phyloP scores from a whole-genome alignment of 2,329 filamentous ascomycete genomes.

The Cladosporium colombiae region DNA sequence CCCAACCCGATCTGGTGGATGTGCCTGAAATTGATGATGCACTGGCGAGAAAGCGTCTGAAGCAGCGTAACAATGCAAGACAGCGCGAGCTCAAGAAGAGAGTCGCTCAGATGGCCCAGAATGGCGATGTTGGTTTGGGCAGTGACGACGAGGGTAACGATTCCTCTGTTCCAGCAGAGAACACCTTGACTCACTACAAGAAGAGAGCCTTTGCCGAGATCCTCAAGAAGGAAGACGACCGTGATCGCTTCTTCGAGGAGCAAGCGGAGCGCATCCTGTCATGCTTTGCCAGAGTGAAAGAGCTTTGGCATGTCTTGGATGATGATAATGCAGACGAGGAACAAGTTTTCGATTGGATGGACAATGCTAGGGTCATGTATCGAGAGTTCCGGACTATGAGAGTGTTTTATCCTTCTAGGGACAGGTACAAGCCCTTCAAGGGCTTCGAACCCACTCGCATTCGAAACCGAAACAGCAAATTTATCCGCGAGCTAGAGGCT shows the following conservation, averaged over 20 bases:
- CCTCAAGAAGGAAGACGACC: slow-evolving; percentile 21
- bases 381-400: slow-evolving; percentile 62
- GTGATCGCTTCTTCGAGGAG: slow-evolving; percentile 25
- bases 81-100: slow-evolving; percentile 7
- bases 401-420: slow-evolving; percentile 57
- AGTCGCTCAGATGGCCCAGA: not conserved
- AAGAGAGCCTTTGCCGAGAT: slow-evolving; percentile 18
- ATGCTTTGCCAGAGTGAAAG: slow-evolving; percentile 43
- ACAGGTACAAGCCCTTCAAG: slow-evolving; percentile 52
- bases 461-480: slow-evolving; percentile 16
- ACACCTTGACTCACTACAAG: not conserved
- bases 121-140: not conserved
- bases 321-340: slow-evolving; percentile 49
- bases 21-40: slow-evolving; percentile 17
- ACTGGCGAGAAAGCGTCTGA: slow-evolving; percentile 13
- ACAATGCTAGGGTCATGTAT: slow-evolving; percentile 59
- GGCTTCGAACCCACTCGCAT: slow-evolving; percentile 34
- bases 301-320: slow-evolving; percentile 44
- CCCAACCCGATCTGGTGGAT: not conserved
- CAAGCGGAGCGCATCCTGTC: slow-evolving; percentile 24
- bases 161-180: not conserved
- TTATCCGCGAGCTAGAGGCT: slow-evolving; percentile 34
- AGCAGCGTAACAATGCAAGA: slow-evolving; percentile 8
- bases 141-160: slow-evolving; percentile 9
- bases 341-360: slow-evolving; percentile 58